These are phyloP conservation scores for Nakazawaea molendinolei DNA, from an alignment of 805 yeast genomes.

Conservation along the genomic window DNA sequence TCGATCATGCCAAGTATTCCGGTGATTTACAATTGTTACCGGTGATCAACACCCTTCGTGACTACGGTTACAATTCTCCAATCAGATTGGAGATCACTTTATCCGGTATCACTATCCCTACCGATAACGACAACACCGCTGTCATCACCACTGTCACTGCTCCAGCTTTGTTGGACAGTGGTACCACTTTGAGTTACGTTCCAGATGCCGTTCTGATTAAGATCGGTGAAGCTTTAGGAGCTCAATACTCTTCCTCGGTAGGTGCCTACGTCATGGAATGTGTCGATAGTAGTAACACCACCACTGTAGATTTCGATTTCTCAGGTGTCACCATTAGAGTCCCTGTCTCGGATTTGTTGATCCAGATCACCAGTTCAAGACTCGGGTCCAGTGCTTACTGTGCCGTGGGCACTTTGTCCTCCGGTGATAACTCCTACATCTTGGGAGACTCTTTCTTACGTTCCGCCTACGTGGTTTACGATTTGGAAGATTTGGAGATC, in stretches of 20 bases:
- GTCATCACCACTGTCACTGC: conserved; percentile 21
- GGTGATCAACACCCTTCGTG: conserved; percentile 35
- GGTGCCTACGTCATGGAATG: conserved; percentile 47
- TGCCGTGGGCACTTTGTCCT: conserved; percentile 34
- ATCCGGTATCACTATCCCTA: conserved; percentile 24
- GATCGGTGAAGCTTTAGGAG: conserved; percentile 28
- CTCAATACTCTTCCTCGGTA: conserved; percentile 30
- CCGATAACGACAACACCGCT: conserved; percentile 18
- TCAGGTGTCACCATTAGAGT: conserved; percentile 50
- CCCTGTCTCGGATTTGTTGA: conserved; percentile 30
- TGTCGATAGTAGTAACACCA: conserved; percentile 20
- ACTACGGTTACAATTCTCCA: conserved; percentile 28
- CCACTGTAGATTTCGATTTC: conserved; percentile 41
- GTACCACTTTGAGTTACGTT: conserved; percentile 44
- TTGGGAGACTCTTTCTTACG: conserved; percentile 51
- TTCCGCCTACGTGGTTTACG: conserved; percentile 48
- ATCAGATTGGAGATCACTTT: conserved; percentile 45
- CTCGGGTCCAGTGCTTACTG: conserved; percentile 27
- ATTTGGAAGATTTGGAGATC: conserved; percentile 37
- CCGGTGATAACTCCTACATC: conserved; percentile 29
- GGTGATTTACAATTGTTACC: conserved; percentile 48
- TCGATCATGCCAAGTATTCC: conserved; percentile 54
- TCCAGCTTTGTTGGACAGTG: conserved; percentile 49
- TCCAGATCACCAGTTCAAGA: conserved; percentile 15
- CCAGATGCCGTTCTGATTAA: conserved; percentile 28